These are phyloP conservation scores for Globisporangium polare DNA, from an alignment of 352 stramenopile genomes.

Conservation along the genomic window DNA sequence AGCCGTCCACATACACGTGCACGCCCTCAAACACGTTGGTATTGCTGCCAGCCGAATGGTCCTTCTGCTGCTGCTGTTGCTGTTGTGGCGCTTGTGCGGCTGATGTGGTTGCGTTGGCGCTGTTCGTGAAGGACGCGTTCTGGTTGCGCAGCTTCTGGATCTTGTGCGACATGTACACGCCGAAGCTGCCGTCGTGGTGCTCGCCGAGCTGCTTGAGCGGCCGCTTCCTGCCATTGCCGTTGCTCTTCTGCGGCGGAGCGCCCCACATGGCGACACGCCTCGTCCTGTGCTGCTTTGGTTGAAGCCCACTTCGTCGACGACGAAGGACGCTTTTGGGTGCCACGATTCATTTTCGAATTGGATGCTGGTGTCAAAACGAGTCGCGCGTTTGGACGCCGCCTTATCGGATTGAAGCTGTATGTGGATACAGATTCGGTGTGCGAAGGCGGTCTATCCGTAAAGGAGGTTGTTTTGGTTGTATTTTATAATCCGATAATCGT, in stretches of 20 bases:
- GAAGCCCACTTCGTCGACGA: neutral
- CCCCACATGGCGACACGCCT: neutral
- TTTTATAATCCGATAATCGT: no score
- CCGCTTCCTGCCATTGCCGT: conserved; percentile 16
- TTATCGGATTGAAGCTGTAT: no score
- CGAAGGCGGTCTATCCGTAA: no score
- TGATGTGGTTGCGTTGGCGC: neutral
- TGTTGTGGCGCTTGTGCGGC: neutral
- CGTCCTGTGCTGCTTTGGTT: neutral
- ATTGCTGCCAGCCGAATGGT: neutral
- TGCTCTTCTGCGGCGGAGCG: neutral
- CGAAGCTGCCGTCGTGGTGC: conserved; percentile 85
- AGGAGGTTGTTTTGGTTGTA: no score
- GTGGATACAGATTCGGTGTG: no score
- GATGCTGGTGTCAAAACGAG: neutral
- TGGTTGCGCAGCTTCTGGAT: conserved; percentile 85
- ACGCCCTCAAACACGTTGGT: conserved; percentile 66
- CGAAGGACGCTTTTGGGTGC: no score
- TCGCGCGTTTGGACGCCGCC: no score
- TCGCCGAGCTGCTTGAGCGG: conserved; percentile 56
- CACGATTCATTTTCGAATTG: neutral
- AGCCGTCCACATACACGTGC: conserved; percentile 86
- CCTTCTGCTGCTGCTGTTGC: neutral
- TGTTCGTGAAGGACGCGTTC: conserved; percentile 41
- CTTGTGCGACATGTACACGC: conserved; percentile 91